Percentiles rank a stretch among this genome's conserved stretches.
These are phyloP conservation scores for Pseudoneurospora amorphoporcata DNA, from an alignment of 495 filamentous ascomycete species.

Conservation along the genomic window DNA sequence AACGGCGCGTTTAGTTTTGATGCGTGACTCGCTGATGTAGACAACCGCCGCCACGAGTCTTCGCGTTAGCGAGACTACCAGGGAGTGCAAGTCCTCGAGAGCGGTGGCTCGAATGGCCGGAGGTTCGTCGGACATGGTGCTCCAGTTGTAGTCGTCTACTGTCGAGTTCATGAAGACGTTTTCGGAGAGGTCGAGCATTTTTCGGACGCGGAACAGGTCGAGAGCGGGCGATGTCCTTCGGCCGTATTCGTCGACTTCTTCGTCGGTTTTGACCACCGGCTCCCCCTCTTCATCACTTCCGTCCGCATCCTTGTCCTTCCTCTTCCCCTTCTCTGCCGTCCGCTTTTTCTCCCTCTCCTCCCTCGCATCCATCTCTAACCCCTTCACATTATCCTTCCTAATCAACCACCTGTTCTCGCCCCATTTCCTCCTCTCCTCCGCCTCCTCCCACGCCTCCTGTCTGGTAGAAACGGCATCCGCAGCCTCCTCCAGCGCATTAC, in stretches of 20 bases:
- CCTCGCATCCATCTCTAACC: neutral
- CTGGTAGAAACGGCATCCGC: constrained; percentile 49
- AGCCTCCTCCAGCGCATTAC: constrained; percentile 53
- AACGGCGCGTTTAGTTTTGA: constrained; percentile 32
- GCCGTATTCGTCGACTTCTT: constrained; percentile 19
- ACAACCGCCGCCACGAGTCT: constrained; percentile 57
- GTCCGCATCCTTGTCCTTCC: neutral
- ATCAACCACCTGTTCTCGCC: constrained; percentile 12
- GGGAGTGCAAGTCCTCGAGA: constrained; percentile 61
- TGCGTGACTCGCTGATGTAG: constrained; percentile 51
- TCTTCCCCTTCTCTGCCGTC: constrained; percentile 9
- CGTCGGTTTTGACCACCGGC: constrained; percentile 9
- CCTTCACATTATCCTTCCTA: neutral
- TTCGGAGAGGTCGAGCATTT: constrained; percentile 55
- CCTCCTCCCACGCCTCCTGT: constrained; percentile 47
- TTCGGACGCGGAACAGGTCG: constrained; percentile 45
- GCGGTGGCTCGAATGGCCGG: constrained; percentile 60
- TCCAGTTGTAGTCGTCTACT: constrained; percentile 57
- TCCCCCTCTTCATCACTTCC: neutral
- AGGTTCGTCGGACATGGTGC: constrained; percentile 32
- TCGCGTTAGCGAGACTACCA: constrained; percentile 54
- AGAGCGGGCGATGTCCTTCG: constrained; percentile 33
- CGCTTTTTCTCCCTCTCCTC: constrained; percentile 20
- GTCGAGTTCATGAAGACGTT: constrained; percentile 71
- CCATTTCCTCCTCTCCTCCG: constrained; percentile 43